Conservation (phyloP, 192 early-diverging fungal genomes). For the Phycomyces nitens region DNA sequence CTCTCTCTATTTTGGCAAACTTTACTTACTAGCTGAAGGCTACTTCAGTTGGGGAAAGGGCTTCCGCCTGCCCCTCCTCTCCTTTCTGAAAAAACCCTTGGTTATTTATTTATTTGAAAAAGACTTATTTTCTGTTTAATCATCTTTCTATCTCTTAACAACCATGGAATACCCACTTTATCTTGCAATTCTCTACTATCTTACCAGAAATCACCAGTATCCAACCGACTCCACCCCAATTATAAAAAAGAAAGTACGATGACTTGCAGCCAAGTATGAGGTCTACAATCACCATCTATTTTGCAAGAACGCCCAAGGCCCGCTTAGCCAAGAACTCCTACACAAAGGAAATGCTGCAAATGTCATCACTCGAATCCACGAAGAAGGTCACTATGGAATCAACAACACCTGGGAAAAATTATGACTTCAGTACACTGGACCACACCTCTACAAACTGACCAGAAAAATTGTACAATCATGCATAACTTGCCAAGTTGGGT, state of each 20-base stretch:
- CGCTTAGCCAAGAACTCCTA: slow-evolving; percentile 1
- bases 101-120: too few relatives aligned
- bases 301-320: background rate
- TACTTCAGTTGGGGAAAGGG: too few relatives aligned
- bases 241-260: background rate
- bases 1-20: too few relatives aligned
- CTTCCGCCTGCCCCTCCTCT: too few relatives aligned
- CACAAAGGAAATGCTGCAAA: slow-evolving; percentile 8
- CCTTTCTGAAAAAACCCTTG: too few relatives aligned
- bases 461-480: background rate
- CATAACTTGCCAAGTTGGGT: slow-evolving; percentile 11
- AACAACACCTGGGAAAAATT: slow-evolving; percentile 1
- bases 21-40: too few relatives aligned
- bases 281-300: background rate
- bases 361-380: slow-evolving; percentile 7
- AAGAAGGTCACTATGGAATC: slow-evolving; percentile 12
- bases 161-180: slow-evolving; percentile 4
- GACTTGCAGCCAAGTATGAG: background rate
- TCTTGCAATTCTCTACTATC: background rate
- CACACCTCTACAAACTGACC: background rate
- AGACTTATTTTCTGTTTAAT: too few relatives aligned
- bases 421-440: background rate
- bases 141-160: too few relatives aligned
- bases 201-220: background rate
- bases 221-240: background rate